Percentiles rank a stretch among this genome's conserved stretches.
These are phyloP conservation scores for Apophysomyces variabilis DNA, from an alignment of 371 early-diverging fungal species.

Conservation along the genomic window DNA sequence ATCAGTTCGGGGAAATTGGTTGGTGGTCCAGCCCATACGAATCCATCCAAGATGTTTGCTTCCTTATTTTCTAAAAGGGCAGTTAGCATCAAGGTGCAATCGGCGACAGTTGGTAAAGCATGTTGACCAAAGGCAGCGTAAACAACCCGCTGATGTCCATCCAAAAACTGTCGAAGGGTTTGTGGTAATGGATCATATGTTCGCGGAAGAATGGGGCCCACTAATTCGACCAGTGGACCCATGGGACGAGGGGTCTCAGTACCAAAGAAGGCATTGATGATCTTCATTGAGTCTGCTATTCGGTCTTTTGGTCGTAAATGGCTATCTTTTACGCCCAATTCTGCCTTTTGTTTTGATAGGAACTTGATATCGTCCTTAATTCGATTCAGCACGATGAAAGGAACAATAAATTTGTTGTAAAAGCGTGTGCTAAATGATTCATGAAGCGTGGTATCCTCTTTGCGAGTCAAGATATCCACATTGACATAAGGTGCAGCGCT, in stretches of 20 bases:
- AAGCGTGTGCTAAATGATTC: slow-evolving; percentile 20
- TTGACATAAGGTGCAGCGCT: slow-evolving; percentile 32
- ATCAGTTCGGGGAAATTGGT: slow-evolving; percentile 14
- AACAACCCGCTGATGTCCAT: slow-evolving; percentile 22
- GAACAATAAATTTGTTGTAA: slow-evolving; percentile 22
- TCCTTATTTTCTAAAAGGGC: slow-evolving; percentile 27
- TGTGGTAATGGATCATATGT: slow-evolving; percentile 22
- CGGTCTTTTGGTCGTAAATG: background rate
- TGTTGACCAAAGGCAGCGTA: slow-evolving; percentile 47
- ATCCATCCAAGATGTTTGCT: slow-evolving; percentile 29
- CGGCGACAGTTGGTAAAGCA: slow-evolving; percentile 13
- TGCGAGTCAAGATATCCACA: slow-evolving; percentile 4
- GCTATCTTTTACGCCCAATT: background rate
- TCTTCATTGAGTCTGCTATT: slow-evolving; percentile 23
- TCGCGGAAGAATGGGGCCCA: slow-evolving; percentile 38
- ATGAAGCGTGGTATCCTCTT: slow-evolving; percentile 13
- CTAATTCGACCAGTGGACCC: slow-evolving; percentile 34
- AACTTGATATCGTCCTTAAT: background rate
- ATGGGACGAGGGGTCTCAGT: slow-evolving; percentile 30
- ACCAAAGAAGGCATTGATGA: slow-evolving; percentile 31
- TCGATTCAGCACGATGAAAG: background rate
- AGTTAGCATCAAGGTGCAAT: slow-evolving; percentile 17
- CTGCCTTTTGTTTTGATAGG: background rate
- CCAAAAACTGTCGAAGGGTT: slow-evolving; percentile 21
- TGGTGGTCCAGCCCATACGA: slow-evolving; percentile 36